These are phyloP conservation scores for Populus ilicifolia DNA, from an alignment of 345 rosid genomes.

Conservation along the genomic window DNA sequence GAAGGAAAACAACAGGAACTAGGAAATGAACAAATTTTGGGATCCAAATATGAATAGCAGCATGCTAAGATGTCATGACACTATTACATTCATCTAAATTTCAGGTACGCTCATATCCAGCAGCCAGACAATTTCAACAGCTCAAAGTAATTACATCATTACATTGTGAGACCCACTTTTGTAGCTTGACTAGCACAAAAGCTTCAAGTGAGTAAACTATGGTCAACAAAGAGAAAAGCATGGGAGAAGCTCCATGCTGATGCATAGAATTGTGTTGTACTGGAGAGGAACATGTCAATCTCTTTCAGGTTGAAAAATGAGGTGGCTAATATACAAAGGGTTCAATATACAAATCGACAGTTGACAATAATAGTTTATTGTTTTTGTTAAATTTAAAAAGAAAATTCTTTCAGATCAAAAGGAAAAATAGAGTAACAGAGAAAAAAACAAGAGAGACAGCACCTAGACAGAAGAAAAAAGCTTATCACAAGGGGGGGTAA, in stretches of 20 bases:
- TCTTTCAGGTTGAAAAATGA: neutral
- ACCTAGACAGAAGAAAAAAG: neutral
- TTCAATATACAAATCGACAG: neutral
- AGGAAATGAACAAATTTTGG: neutral
- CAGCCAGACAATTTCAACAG: neutral
- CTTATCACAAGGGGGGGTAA: neutral
- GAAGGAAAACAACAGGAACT: neutral
- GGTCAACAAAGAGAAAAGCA: neutral
- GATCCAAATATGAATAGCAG: neutral
- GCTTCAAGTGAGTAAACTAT: neutral
- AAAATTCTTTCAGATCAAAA: neutral
- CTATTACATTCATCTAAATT: neutral
- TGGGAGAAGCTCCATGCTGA: neutral
- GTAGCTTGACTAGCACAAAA: neutral
- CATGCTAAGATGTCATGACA: neutral
- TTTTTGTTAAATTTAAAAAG: neutral
- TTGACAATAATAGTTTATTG: neutral
- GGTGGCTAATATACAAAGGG: neutral
- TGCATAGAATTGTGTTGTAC: neutral
- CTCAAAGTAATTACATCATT: neutral
- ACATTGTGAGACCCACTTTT: constrained; percentile 1
- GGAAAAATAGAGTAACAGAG: neutral
- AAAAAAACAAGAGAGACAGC: neutral
- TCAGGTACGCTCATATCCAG: neutral
- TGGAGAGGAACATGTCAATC: neutral